A percentile compares a stretch with the other conserved stretches of the same genome.
phyloP scores from a whole-genome alignment of 139 green algal species.

The Coccomyxa sp. region DNA sequence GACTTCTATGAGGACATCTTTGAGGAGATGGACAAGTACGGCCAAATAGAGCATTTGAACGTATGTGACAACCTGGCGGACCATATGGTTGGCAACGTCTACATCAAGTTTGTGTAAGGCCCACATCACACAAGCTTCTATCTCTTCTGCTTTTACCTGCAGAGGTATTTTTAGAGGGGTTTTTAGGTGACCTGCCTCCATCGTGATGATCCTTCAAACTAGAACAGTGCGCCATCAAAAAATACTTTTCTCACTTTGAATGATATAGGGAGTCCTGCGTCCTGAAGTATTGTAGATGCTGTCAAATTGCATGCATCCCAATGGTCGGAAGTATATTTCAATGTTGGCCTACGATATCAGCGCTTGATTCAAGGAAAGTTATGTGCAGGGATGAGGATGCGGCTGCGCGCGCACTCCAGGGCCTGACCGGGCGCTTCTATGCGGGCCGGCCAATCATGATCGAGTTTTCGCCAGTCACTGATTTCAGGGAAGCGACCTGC shows the following conservation, averaged over 20 bases:
- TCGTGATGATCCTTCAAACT: too few relatives aligned
- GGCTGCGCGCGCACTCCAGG: constrained; percentile 60
- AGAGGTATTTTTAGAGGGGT: too few relatives aligned
- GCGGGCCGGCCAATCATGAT: constrained; percentile 81
- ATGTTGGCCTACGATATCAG: too few relatives aligned
- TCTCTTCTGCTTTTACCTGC: too few relatives aligned
- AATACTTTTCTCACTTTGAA: too few relatives aligned
- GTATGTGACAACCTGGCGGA: constrained; percentile 98
- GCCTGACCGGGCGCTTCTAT: constrained; percentile 75
- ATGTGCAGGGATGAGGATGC: constrained; percentile 70
- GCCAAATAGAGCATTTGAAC: constrained; percentile 94
- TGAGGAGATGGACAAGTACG: constrained; percentile 88
- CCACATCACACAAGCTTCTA: background rate
- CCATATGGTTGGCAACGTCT: constrained; percentile 96
- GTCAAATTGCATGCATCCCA: too few relatives aligned
- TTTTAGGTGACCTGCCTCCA: too few relatives aligned
- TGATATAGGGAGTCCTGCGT: too few relatives aligned
- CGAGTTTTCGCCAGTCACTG: constrained; percentile 97
- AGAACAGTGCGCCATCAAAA: too few relatives aligned
- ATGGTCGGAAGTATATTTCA: too few relatives aligned
- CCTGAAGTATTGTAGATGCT: too few relatives aligned
- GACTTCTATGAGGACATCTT: constrained; percentile 99
- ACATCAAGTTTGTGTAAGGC: constrained; percentile 63
- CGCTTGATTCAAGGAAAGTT: background rate
- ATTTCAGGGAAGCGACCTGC: constrained; percentile 96